Evolutionary conservation across 2,329 filamentous ascomycete genomes (phyloP).

Genomic region (Colletotrichum eremochloae): DNA sequence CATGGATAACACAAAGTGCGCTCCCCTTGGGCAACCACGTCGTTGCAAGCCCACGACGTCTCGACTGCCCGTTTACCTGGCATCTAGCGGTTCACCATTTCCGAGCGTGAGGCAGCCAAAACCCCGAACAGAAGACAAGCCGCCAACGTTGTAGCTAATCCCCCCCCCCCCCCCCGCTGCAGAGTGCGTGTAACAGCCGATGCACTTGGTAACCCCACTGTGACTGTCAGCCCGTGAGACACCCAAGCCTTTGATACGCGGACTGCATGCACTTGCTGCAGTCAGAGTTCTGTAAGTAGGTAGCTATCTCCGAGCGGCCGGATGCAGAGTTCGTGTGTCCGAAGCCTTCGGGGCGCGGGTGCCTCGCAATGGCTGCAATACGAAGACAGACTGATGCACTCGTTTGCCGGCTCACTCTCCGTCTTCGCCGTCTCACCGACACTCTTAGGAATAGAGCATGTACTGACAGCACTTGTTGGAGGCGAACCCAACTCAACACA

Average conservation of each 20-base stretch:
- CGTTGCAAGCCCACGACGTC: background rate
- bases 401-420: background rate
- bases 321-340: conserved; percentile 40
- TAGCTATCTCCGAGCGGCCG: conserved; percentile 42
- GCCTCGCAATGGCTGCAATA: conserved; percentile 29
- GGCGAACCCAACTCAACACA: background rate
- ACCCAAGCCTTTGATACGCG: conserved; percentile 38
- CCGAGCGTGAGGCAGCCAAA: conserved; percentile 1
- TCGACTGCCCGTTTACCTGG: background rate
- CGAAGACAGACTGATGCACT: conserved; percentile 17
- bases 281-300: conserved; percentile 40
- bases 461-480: background rate
- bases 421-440: conserved; percentile 24
- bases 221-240: conserved; percentile 39
- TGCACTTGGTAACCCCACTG: conserved; percentile 34
- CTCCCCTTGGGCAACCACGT: background rate
- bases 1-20: conserved; percentile 9
- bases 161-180: conserved; percentile 13
- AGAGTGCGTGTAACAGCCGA: conserved; percentile 31
- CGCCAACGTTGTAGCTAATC: background rate
- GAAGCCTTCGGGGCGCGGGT: conserved; percentile 29
- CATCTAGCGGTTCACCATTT: background rate
- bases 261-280: conserved; percentile 40
- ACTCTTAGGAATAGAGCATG: background rate
- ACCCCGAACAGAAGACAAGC: background rate